Conservation (phyloP, 2,329 filamentous ascomycete genomes). For the Aspergillus ochraceus region DNA sequence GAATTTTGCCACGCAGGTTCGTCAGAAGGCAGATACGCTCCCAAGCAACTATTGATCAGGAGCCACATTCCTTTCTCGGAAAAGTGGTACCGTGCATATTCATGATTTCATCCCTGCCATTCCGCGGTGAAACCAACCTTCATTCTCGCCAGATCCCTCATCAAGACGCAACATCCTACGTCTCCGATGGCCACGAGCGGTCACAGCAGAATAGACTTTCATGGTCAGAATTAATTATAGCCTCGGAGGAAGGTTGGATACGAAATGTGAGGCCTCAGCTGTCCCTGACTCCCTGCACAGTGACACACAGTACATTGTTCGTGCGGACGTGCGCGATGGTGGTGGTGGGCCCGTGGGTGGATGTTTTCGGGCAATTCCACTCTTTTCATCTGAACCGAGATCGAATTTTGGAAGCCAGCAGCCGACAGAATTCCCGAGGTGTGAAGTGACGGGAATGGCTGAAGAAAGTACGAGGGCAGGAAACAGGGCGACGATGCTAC, state of each 20-base stretch:
- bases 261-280: background rate
- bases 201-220: background rate
- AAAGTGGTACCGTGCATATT: background rate
- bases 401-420: background rate
- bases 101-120: constrained; percentile 6
- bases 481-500: background rate
- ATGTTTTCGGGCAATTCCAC: background rate
- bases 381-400: background rate
- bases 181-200: background rate
- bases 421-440: background rate
- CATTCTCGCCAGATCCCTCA: background rate
- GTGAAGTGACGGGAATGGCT: background rate
- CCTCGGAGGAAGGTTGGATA: background rate
- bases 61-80: background rate
- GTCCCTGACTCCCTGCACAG: background rate
- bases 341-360: background rate
- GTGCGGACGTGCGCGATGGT: background rate
- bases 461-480: background rate
- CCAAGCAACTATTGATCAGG: background rate
- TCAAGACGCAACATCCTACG: background rate
- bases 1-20: background rate
- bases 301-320: background rate
- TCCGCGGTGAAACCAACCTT: background rate
- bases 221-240: background rate
- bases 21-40: background rate